Evolutionary conservation across 2,329 filamentous ascomycete genomes (phyloP), one percentile per base, ranked within the genome.

Genomic region (Fusarium sororula): DNA sequence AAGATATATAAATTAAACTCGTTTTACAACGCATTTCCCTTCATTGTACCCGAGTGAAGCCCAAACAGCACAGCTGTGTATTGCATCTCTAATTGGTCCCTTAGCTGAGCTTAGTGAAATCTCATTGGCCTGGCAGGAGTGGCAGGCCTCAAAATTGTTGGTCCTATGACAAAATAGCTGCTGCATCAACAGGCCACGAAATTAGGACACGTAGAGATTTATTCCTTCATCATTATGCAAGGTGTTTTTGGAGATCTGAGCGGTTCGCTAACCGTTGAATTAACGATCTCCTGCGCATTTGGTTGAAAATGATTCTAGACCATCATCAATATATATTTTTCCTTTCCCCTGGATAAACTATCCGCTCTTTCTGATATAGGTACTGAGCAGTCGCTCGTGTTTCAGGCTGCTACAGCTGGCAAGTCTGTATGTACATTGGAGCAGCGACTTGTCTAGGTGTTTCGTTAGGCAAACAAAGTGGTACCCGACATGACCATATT

Each of bases 311-410:
- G 3, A 11, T 26, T 45, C n/a, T 24, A 13, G 9, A 26, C 0
- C 3, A 45, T 9, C 11, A 26, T 20, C 11, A 3, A 26, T 26
- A 26, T 13, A 20, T 0, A 6, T 9, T 20, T 1, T 14, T 26
- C 5, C 11, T 24, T 20, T 13, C 5, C 11, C 6, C 0, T n/a
- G 10, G 9, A 17, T 11, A 5, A 18, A 12, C 8, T 45, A 6
- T 18, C 24, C 3, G 6, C 4, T 14, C 17, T 20, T 1, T 13
- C 0, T 45, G 17, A 4, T 6, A 28, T 15, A 30, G 30, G 30
- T 30, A 3, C 9, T 15, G 6, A 28, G 5, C 0, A 15, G 14
- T 5, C 24, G 4, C 9, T 15, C 6, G 0, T 26, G 4, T 22
- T 5, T 15, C 9, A 15, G 45, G 13, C 26, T 28, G 3, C 11